These are phyloP conservation scores for Balansia obtecta DNA, from an alignment of 2,329 filamentous ascomycete genomes.

Conservation along the genomic window DNA sequence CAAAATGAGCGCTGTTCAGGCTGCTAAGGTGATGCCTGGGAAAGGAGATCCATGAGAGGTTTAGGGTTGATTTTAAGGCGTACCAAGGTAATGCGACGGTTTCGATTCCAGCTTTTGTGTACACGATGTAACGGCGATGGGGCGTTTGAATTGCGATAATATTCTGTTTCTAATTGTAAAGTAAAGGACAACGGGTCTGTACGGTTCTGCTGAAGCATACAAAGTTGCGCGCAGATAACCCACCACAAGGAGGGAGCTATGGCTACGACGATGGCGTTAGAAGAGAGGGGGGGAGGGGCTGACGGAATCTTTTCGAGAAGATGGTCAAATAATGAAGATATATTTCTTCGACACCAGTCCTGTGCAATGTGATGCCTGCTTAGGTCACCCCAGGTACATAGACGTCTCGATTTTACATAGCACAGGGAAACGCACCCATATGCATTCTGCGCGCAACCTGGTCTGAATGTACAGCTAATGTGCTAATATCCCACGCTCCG, in stretches of 20 bases:
- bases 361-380: too few relatives aligned
- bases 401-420: too few relatives aligned
- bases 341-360: too few relatives aligned
- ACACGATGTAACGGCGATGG: background rate
- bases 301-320: background rate
- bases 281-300: background rate
- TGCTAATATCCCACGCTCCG: too few relatives aligned
- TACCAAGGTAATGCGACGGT: background rate
- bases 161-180: background rate
- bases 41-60: slow-evolving; percentile 31
- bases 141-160: background rate
- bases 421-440: too few relatives aligned
- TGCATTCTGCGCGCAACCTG: too few relatives aligned
- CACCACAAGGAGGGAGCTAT: background rate
- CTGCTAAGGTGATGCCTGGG: slow-evolving; percentile 67
- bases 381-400: too few relatives aligned
- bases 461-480: too few relatives aligned
- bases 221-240: background rate
- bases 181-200: too few relatives aligned
- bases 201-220: too few relatives aligned
- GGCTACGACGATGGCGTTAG: background rate
- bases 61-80: background rate
- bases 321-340: slow-evolving; percentile 1
- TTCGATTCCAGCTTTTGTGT: background rate
- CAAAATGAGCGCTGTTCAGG: slow-evolving; percentile 95